A percentile compares a stretch with the other conserved stretches of the same genome.
These are phyloP conservation scores for Crithidia sp. DNA, from an alignment of 208 protist genomes.

Conservation along the genomic window DNA sequence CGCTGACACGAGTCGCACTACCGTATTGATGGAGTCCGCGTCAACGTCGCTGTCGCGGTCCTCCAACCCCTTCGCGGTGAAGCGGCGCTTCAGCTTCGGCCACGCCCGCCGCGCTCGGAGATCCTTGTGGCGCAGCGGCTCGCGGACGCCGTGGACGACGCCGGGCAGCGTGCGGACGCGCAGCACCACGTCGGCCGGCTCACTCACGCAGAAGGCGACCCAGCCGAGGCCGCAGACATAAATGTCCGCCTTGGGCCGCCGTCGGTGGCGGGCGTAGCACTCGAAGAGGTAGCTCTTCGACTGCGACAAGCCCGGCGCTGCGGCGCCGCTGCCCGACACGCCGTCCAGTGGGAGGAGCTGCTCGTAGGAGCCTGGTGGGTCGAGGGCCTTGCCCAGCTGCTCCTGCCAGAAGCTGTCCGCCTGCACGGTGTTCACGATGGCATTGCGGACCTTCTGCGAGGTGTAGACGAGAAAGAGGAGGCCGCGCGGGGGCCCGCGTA, in stretches of 20 bases:
- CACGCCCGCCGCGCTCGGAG: conserved; percentile 71
- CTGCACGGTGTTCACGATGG: conserved; percentile 74
- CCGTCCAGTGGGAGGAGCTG: conserved; percentile 55
- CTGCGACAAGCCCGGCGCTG: conserved; percentile 58
- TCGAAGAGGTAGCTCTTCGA: conserved; percentile 88
- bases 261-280: conserved; percentile 79
- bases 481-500: conserved; percentile 73
- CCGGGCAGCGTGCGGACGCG: conserved; percentile 89
- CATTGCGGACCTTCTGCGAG: conserved; percentile 84
- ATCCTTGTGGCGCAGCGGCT: conserved; percentile 90
- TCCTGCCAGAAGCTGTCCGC: conserved; percentile 83
- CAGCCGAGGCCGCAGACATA: conserved; percentile 92
- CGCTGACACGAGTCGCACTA: conserved; percentile 63
- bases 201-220: conserved; percentile 83
- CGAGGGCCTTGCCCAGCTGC: conserved; percentile 81
- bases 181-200: conserved; percentile 85
- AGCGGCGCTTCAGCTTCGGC: conserved; percentile 81
- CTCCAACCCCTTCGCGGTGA: conserved; percentile 61
- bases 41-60: conserved; percentile 52
- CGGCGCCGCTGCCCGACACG: conserved; percentile 12
- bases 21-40: conserved; percentile 75
- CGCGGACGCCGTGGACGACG: conserved; percentile 89
- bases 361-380: conserved; percentile 83
- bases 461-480: conserved; percentile 91
- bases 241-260: conserved; percentile 86